Evolutionary conservation across 1,139 yeast species (phyloP), one percentile per base, ranked within the genome.

Genomic region (Candida sp.): DNA sequence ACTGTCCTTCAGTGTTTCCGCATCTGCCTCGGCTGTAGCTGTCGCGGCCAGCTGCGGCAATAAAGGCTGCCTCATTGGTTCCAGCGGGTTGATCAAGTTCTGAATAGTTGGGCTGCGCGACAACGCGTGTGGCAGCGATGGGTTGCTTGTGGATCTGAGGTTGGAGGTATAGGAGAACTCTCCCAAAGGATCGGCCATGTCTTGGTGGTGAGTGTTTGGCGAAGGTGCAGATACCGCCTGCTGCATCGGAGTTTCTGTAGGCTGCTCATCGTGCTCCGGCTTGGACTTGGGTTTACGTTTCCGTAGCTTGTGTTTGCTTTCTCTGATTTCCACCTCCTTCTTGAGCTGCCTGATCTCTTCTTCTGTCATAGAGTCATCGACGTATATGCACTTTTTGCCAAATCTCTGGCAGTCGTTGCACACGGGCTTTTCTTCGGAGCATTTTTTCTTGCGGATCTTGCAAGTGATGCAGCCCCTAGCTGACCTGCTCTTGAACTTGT

Each of bases 401-500:
- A 86, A 66, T 51, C 92, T 67, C 5, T 61, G 52, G 64, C 92
- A 86, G 51, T 86, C 90, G 0, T 72, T 63, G 61, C 94, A 88
- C 3, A 63, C 61, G 2, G 94, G 94, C 51, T 75, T 75, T 0
- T 64, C 64, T 62, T 88, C 94, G 60, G 87, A 84, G 60, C 94
- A 88, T 57, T 90, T 82, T 66, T 88, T 88, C 73, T 88, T 88
- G 40, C 94, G 69, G 44, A 80, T 76, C 53, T 90, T 83, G 60
- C 94, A 88, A 0, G 92, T 86, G 43, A 86, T 67, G 63, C 94
- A 88, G 0, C 94, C 94, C 56, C 74, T 75, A 57, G 76, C 74
- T 2, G 86, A 79, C 49, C 85, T 63, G 12, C 54, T 49, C 49
- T 54, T 53, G 48, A 52, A 50, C 41, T 50, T 51, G 44, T 50